Conservation (phyloP, 257 asterid genomes). For the Plectranthus barbatus region DNA sequence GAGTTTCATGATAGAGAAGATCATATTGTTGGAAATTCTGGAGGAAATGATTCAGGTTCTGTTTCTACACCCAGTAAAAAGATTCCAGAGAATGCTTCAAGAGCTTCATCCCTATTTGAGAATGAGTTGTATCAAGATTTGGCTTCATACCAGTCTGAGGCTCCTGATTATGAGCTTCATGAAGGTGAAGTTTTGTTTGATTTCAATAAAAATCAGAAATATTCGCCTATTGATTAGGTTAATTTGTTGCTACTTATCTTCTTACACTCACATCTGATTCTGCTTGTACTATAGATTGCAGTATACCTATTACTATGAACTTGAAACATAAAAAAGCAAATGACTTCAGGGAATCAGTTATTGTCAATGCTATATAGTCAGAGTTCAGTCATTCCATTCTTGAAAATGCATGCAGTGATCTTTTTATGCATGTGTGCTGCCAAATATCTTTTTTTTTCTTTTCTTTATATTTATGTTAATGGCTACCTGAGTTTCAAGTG, state of each 20-base stretch:
- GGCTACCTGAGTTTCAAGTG: background rate
- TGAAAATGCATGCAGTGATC: background rate
- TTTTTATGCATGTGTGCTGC: background rate
- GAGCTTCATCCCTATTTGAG: conserved; percentile 42
- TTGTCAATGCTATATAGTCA: background rate
- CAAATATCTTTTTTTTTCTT: background rate
- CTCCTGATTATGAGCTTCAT: conserved; percentile 31
- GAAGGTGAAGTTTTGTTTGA: conserved; percentile 36
- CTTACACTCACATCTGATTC: background rate
- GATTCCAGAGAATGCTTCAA: conserved; percentile 46
- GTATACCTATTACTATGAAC: background rate
- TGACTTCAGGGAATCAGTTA: background rate
- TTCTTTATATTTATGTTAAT: background rate
- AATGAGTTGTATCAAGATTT: conserved; percentile 27
- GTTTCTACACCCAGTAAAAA: conserved; percentile 38
- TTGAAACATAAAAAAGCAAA: background rate
- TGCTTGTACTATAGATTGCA: background rate
- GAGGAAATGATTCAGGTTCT: conserved; percentile 31
- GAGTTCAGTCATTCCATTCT: background rate
- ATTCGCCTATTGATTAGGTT: background rate
- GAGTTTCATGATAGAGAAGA: conserved; percentile 42
- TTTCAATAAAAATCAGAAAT: too few species aligned
- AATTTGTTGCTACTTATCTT: background rate
- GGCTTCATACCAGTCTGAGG: conserved; percentile 39
- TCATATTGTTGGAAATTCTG: conserved; percentile 29